Base-by-base conservation (phyloP, 176 grass and related monocot species). In the Cocos nucifera region DNA sequence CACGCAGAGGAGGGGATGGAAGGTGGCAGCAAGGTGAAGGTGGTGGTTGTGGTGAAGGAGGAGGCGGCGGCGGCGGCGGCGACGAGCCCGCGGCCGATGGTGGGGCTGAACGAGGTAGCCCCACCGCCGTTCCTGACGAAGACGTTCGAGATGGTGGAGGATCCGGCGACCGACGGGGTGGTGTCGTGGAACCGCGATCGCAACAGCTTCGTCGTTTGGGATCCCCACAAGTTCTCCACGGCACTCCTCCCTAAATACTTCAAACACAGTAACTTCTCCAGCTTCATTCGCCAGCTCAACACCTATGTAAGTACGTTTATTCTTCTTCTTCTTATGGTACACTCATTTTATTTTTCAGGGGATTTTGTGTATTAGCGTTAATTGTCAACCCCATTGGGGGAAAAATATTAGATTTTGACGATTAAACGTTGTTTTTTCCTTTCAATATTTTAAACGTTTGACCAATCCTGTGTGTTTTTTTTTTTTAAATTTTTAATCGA, bases 201-300 rank as follows among this genome's bases (percentile, higher is more conserved):
- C 44, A 79, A 59, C 72, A 73, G 53, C 67, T 87, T 87, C 79
- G 67, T 87, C 53, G 84, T 87, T 50, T 87, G 85, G 85, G 79
- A 83, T 28, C 68, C 79, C 32, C 62, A 73, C 68, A 59, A 51
- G 58, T 80, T 88, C 58, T 76, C 79, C 65, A 52, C 51, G 20
- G n/a, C 8, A 21, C 30, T 88, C 30, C 79, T 88, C 58, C 79
- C 85, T 6, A 71, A 51, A n/a, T 53, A 61, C 23, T 71, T 71
- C 55, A 69, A 69, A 32, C 67, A 69, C 67, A 49, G 35, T 54
- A 69, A 69, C 54, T 69, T 69, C 67, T 69, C 67, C 67, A 69
- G 67, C 53, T 69, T 69, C 67, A 35, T 69, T 26, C 67, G 67
- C 6, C 67, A 71, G 57, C 69, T 71, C 48, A 71, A 71, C 19